phyloP scores from a whole-genome alignment of 768 basidiomycete species.

The Rhizopogon vesiculosus region DNA sequence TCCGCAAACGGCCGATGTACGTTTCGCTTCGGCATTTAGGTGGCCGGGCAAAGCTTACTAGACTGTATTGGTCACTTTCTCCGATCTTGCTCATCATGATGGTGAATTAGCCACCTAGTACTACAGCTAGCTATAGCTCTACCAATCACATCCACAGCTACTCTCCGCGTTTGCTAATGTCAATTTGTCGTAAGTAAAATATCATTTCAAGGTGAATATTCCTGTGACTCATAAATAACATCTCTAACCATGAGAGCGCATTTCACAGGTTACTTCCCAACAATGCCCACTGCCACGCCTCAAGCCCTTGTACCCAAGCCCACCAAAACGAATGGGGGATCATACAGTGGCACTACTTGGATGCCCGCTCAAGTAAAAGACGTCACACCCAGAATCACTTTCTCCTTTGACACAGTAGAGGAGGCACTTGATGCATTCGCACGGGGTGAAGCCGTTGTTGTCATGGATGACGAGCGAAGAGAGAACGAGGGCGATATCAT shows the following conservation, averaged over 20 bases:
- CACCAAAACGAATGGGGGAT: background rate
- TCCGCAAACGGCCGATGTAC: no score
- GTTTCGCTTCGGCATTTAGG: background rate
- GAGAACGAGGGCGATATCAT: constrained; percentile 99
- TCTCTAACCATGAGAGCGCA: background rate
- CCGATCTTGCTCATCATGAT: background rate
- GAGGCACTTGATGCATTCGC: constrained; percentile 74
- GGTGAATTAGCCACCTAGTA: background rate
- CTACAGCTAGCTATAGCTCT: background rate
- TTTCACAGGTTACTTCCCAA: background rate
- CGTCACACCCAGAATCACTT: constrained; percentile 26
- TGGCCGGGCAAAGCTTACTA: background rate
- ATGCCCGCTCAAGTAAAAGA: constrained; percentile 16
- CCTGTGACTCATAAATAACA: background rate
- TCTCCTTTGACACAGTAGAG: constrained; percentile 77
- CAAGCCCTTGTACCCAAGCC: background rate
- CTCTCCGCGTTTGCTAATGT: background rate
- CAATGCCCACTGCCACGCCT: background rate
- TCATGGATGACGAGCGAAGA: constrained; percentile 93
- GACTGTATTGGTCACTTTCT: background rate
- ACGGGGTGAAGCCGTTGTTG: constrained; percentile 87
- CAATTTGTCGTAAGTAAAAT: background rate
- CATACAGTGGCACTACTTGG: constrained; percentile 9
- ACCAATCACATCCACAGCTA: no score
- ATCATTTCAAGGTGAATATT: background rate